Conservation (phyloP, 2,329 filamentous ascomycete species). For the Pseudopyrenochaeta lycopersici region DNA sequence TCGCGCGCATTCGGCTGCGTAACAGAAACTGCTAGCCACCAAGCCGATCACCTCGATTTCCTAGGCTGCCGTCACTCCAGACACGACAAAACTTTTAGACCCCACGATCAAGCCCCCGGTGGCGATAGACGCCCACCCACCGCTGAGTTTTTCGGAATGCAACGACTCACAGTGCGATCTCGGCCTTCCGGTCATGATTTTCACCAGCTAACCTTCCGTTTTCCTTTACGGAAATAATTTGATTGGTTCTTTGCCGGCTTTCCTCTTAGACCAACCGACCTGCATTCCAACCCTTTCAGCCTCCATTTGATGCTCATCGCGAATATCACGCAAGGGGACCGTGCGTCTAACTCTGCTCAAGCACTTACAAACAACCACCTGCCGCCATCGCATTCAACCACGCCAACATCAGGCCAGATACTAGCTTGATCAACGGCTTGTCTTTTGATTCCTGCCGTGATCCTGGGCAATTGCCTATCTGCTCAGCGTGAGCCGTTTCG, state of each 20-base stretch:
- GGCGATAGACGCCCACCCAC: conserved; percentile 22
- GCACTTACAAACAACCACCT: conserved; percentile 3
- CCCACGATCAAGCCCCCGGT: conserved; percentile 36
- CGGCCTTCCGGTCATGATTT: conserved; percentile 15
- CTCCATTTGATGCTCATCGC: conserved; percentile 1
- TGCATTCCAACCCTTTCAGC: background rate
- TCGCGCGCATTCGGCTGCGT: conserved; percentile 29
- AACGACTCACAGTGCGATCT: conserved; percentile 24
- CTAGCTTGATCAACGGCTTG: conserved; percentile 3
- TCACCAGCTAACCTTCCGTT: conserved; percentile 8
- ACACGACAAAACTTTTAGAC: conserved; percentile 21
- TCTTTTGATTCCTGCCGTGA: conserved; percentile 5
- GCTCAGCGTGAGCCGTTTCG: conserved; percentile 4
- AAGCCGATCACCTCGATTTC: conserved; percentile 14
- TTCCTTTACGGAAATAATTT: background rate
- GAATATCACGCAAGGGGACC: conserved; percentile 5
- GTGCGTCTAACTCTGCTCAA: background rate
- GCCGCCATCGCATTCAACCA: background rate
- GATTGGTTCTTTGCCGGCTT: conserved; percentile 28
- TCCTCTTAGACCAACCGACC: background rate
- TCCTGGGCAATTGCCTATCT: conserved; percentile 1
- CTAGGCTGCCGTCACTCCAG: conserved; percentile 11
- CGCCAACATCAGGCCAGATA: conserved; percentile 2
- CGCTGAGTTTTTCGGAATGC: conserved; percentile 39
- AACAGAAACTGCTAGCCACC: conserved; percentile 24